These are phyloP conservation scores for Sordariomycetes sp. DNA, from an alignment of 2,329 filamentous ascomycete genomes.

Conservation along the genomic window DNA sequence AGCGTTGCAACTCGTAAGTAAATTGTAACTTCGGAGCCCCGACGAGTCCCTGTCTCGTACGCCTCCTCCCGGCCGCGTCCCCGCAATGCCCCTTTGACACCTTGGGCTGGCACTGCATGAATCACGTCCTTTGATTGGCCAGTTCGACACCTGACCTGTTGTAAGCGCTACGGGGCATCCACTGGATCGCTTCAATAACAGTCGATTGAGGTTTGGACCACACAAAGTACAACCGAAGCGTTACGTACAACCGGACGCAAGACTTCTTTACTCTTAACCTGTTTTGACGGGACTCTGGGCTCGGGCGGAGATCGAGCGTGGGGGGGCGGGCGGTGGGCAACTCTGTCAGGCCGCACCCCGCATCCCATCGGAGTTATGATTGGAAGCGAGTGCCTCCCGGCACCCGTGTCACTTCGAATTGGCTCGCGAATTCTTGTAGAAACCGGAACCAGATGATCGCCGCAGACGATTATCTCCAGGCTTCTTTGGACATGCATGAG, in stretches of 20 bases:
- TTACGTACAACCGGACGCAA: not conserved
- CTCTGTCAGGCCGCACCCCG: not conserved
- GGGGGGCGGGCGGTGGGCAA: not conserved
- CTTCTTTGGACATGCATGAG: not conserved
- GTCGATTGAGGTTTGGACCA: not conserved
- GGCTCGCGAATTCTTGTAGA: not conserved
- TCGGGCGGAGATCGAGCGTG: not conserved
- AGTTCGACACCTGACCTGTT: not conserved
- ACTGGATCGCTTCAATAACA: not conserved
- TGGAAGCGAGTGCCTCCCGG: not conserved
- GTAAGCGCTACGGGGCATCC: not conserved
- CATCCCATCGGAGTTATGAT: not conserved
- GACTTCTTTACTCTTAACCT: not conserved
- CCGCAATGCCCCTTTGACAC: not conserved
- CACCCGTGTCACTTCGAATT: not conserved
- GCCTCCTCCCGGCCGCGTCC: not conserved
- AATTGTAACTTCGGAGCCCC: not conserved
- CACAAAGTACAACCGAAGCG: not conserved
- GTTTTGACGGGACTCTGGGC: not conserved
- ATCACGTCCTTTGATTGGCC: not conserved
- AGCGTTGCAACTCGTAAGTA: not conserved
- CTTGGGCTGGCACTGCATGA: not conserved
- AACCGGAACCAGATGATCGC: not conserved
- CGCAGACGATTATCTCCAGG: not conserved
- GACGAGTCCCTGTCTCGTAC: not conserved